A percentile compares a stretch with the other conserved stretches of the same genome.
Conservation (phyloP, 2,329 filamentous ascomycete species). For the Chaetomium olivaceum region DNA sequence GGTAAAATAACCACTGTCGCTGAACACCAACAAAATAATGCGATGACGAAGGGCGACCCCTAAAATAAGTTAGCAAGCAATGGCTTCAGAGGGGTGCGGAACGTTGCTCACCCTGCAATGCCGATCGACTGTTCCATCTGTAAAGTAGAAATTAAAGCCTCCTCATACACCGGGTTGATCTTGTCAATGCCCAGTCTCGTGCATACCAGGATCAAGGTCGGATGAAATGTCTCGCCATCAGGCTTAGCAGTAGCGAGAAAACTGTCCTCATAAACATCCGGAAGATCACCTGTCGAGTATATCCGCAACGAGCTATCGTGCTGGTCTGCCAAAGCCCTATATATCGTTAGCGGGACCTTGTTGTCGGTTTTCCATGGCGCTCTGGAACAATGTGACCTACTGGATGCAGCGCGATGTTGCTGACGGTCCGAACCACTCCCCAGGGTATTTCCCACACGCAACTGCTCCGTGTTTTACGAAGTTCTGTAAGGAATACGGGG, state of each 20-base stretch:
- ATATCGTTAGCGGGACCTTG: conserved; percentile 13
- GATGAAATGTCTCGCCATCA: conserved; percentile 66
- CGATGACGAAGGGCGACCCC: conserved; percentile 88
- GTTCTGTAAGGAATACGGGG: conserved; percentile 91
- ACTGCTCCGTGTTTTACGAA: conserved; percentile 87
- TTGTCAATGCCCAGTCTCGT: conserved; percentile 91
- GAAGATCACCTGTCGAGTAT: conserved; percentile 85
- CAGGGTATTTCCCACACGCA: conserved; percentile 89
- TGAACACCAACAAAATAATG: conserved; percentile 62
- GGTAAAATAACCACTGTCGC: conserved; percentile 83
- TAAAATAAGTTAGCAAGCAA: conserved; percentile 40
- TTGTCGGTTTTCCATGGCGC: background rate
- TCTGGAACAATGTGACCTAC: conserved; percentile 53
- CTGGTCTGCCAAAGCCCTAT: conserved; percentile 71
- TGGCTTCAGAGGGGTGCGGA: background rate
- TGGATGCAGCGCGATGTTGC: conserved; percentile 92
- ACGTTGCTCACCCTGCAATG: conserved; percentile 75
- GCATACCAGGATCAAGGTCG: conserved; percentile 85
- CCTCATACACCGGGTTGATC: conserved; percentile 92
- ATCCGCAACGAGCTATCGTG: conserved; percentile 69
- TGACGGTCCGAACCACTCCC: conserved; percentile 98
- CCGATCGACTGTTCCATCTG: conserved; percentile 92
- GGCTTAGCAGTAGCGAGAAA: conserved; percentile 77
- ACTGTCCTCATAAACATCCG: conserved; percentile 89
- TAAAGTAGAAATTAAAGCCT: conserved; percentile 80